Base-by-base conservation (phyloP, 2,329 filamentous ascomycete species). In the Calonectria pseudoturangicola region DNA sequence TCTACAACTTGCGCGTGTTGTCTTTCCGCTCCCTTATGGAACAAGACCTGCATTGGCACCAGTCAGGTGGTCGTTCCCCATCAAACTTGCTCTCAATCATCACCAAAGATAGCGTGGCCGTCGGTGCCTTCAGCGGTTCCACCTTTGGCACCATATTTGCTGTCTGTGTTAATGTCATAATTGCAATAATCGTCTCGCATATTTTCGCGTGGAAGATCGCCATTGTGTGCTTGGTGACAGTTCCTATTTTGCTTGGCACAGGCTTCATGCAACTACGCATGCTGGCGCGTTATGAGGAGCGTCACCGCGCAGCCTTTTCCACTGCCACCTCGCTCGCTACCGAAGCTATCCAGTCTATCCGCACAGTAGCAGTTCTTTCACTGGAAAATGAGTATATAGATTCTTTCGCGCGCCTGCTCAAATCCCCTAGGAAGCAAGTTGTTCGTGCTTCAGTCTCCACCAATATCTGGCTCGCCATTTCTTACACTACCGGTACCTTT, bases 181-280 rank as follows among this genome's bases (percentile, higher is more conserved):
- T 89, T 0, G 92, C 91, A 2, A 91, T 94, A 62, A 89, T 93
- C 36, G 80, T 95, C 15, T 91, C 93, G 0, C 92, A 93, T 73
- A 90, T 94, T 60, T 87, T 95, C 67, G 92, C 92, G 1, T 95
- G 93, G 93, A 93, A 91, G 79, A 94, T 95, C 71, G 93, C 93
- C 0, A 82, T 95, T 15, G 93, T 95, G 7, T 92, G 92, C 69
- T 86, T 95, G 3, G 88, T 92, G 0, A 87, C 90, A 16, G 90
- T 95, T 0, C 93, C 93, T 0, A 83, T 95, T 15, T 87, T 95
- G 4, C 86, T 95, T 0, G 91, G 91, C 2, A 88, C 92, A 0
- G 93, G 93, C 0, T 88, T 93, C 74, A 90, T 95, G 89, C 89
- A 93, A 74, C 86, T 95, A 10, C 88, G 87, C 1, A 88, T 92